Evolutionary conservation across 2,329 filamentous ascomycete genomes (phyloP), one percentile per base, ranked within the genome.

Genomic region (Aspergillus fructus): DNA sequence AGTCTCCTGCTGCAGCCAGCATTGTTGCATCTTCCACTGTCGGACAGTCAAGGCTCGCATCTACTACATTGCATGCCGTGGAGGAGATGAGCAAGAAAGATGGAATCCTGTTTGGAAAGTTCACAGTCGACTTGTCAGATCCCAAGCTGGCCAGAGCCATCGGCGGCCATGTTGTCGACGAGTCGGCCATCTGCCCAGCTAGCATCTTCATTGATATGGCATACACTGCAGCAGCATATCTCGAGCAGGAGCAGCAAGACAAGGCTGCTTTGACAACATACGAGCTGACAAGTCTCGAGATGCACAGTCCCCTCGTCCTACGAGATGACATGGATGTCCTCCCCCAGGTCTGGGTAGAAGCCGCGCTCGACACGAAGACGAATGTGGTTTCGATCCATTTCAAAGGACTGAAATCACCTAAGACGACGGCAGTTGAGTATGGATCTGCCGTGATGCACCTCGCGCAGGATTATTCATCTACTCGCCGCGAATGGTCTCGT

Each of bases 151-250:
- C 83, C 66, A 79, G 81, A 39, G 80, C 86, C 8, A 83, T 88
- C 56, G 79, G 79, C 49, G 88, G 87, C 33, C 88, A 90, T 68
- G 75, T 85, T 66, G 86, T 89, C 69, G 89, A 90, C 66, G 86
- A 85, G 49, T 81, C 82, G 56, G 80, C 84, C 43, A 79, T 90
- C 15, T 88, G 85, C 66, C 86, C 89, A 7, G 89, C 87, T 27
- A 75, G 74, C 43, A 64, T 86, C 46, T 85, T 87, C 61, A 84
- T 83, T 13, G 87, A 89, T 60, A 87, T 89, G 73, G 84, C 83
- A 9, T 81, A 84, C 71, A 89, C 86, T 2, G 74, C 88, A 45
- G 84, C 83, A 62, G 82, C 89, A 68, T 89, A 90, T 34, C 43
- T 64, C 53, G 34, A 30, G 15, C 41, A 53, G 12, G 41, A 46